Percentiles rank a stretch among this genome's conserved stretches.
phyloP scores from a whole-genome alignment of 805 yeast species.

The Yarrowia sp. region DNA sequence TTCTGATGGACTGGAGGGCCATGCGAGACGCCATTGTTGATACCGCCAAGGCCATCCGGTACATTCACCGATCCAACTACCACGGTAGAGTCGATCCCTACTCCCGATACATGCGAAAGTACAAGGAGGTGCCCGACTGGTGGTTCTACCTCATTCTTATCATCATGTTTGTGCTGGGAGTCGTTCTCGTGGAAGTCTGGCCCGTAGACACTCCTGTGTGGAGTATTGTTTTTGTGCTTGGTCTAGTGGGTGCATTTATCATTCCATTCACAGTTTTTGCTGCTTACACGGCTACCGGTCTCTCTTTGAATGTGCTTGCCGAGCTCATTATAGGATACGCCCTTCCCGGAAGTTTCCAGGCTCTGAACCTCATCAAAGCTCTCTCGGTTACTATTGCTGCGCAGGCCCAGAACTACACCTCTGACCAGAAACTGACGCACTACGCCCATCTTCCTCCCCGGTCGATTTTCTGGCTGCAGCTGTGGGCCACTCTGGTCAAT shows the following conservation, averaged over 20 bases:
- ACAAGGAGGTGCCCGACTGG: constrained; percentile 54
- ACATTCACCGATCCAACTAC: too few species aligned
- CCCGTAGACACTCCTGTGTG: too few species aligned
- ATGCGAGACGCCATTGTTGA: too few species aligned
- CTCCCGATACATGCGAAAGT: constrained; percentile 47
- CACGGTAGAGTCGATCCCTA: constrained; percentile 43
- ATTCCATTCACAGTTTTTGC: constrained; percentile 62
- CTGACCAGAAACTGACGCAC: constrained; percentile 59
- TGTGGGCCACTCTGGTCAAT: constrained; percentile 45
- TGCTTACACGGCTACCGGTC: constrained; percentile 54
- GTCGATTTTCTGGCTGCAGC: constrained; percentile 52
- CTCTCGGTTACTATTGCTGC: constrained; percentile 45
- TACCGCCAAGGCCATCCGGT: too few species aligned
- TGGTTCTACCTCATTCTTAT: too few species aligned
- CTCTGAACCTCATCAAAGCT: constrained; percentile 51
- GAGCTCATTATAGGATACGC: constrained; percentile 65
- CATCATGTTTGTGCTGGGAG: too few species aligned
- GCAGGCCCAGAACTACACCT: constrained; percentile 56
- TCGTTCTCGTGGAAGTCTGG: too few species aligned
- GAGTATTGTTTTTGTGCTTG: too few species aligned
- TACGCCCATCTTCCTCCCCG: constrained; percentile 59
- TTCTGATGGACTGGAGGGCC: too few species aligned
- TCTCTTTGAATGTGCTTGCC: constrained; percentile 59
- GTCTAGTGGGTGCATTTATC: constrained; percentile 52
- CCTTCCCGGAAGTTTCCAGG: constrained; percentile 58